Evolutionary conservation across 805 yeast genomes (phyloP).

Genomic region (Starmerella sirachaensis): DNA sequence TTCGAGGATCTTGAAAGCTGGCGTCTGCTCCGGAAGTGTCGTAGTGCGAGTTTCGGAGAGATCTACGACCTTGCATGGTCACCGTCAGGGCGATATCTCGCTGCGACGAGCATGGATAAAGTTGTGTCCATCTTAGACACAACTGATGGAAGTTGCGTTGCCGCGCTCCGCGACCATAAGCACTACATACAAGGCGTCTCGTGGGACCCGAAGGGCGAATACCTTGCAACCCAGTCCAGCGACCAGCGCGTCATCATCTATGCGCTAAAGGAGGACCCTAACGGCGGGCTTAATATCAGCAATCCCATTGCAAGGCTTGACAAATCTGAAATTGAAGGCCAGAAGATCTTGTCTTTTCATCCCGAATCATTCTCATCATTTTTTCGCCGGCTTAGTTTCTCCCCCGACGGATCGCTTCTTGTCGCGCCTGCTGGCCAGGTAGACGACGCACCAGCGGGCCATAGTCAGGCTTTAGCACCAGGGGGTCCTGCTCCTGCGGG

Average conservation of each 20-base stretch:
- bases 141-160: constrained; percentile 42
- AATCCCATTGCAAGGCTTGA: constrained; percentile 7
- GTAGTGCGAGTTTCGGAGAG: constrained; percentile 44
- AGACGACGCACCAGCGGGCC: constrained; percentile 26
- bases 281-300: background rate
- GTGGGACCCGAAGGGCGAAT: constrained; percentile 84
- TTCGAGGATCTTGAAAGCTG: constrained; percentile 50
- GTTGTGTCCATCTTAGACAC: constrained; percentile 56
- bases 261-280: constrained; percentile 25
- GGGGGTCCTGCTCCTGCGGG: constrained; percentile 1
- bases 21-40: constrained; percentile 42
- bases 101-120: constrained; percentile 91
- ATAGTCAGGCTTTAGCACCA: background rate
- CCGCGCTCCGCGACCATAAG: constrained; percentile 56
- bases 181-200: constrained; percentile 93
- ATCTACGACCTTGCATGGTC: constrained; percentile 91
- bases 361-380: constrained; percentile 83
- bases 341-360: constrained; percentile 30
- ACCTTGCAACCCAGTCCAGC: constrained; percentile 75
- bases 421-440: constrained; percentile 67
- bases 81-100: constrained; percentile 61
- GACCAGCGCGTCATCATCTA: constrained; percentile 76
- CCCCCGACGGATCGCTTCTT: constrained; percentile 79
- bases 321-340: constrained; percentile 4
- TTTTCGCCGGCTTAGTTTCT: constrained; percentile 71